These are phyloP conservation scores for Hsuehochloa calcarea DNA, from an alignment of 176 grass and related monocot species.

Conservation along the genomic window DNA sequence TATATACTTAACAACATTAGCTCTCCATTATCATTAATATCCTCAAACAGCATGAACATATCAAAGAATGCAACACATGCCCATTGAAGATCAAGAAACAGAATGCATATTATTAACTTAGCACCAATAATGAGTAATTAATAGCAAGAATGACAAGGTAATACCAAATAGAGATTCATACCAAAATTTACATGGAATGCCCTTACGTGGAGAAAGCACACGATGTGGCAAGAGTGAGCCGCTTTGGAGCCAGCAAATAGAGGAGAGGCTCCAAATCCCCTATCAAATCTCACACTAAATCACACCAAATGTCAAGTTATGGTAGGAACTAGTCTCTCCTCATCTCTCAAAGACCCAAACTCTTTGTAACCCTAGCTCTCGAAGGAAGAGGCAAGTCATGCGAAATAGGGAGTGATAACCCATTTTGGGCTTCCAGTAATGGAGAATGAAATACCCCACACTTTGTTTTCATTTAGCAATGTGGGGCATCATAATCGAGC, in stretches of 20 bases:
- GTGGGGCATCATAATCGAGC: neutral
- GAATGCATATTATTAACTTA: neutral
- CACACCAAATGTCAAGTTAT: neutral
- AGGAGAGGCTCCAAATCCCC: neutral
- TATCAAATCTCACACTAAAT: neutral
- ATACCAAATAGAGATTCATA: neutral
- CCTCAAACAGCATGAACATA: neutral
- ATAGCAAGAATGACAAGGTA: too few species aligned
- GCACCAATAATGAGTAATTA: neutral
- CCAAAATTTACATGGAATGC: neutral
- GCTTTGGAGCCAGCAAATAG: neutral
- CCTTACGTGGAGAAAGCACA: neutral
- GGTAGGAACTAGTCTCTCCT: neutral
- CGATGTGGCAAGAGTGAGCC: neutral
- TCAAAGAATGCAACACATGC: neutral
- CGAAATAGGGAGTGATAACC: neutral
- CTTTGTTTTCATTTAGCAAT: neutral
- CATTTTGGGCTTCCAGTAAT: neutral
- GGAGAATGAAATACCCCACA: neutral
- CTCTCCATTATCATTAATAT: neutral
- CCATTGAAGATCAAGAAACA: neutral
- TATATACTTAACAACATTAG: neutral
- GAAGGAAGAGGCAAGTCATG: neutral
- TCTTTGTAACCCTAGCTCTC: neutral
- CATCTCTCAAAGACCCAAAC: neutral